These are phyloP conservation scores for Xerocomellus amylosporus DNA, from an alignment of 768 basidiomycete genomes.

Conservation along the genomic window DNA sequence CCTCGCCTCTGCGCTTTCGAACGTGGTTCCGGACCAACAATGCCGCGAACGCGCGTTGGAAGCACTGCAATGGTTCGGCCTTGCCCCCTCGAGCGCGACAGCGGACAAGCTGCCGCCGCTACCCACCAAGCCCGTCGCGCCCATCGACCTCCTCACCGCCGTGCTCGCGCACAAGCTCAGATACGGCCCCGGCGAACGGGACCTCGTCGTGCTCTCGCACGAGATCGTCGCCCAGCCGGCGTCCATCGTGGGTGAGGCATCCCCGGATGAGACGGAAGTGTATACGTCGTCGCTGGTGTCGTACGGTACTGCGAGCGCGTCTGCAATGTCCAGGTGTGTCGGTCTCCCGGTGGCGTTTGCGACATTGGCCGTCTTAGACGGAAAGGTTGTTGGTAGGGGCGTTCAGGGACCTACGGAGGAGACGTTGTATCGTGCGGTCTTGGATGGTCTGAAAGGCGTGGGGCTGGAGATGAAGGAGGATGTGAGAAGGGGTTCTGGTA, in stretches of 20 bases:
- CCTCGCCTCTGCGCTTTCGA: constrained; percentile 32
- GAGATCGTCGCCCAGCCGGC: constrained; percentile 57
- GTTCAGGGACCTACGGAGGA: constrained; percentile 65
- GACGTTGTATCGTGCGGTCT: constrained; percentile 59
- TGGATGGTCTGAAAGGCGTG: constrained; percentile 55
- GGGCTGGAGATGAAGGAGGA: constrained; percentile 42
- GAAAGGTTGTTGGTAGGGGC: constrained; percentile 49
- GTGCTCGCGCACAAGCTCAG: constrained; percentile 69
- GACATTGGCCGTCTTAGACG: constrained; percentile 67
- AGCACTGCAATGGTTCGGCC: constrained; percentile 45
- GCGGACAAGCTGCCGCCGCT: constrained; percentile 38
- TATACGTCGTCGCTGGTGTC: constrained; percentile 66
- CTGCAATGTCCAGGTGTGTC: constrained; percentile 91
- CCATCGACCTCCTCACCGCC: constrained; percentile 72
- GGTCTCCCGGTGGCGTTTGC: constrained; percentile 87
- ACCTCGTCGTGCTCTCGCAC: constrained; percentile 85
- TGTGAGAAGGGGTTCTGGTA: constrained; percentile 41
- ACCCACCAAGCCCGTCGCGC: constrained; percentile 42
- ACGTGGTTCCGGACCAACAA: constrained; percentile 14
- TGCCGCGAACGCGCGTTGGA: constrained; percentile 30
- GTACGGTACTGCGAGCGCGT: constrained; percentile 56
- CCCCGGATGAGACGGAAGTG: constrained; percentile 39
- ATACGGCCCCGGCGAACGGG: constrained; percentile 70
- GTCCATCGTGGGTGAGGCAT: constrained; percentile 4
- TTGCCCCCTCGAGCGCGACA: constrained; percentile 4